Percentiles rank a stretch among this genome's conserved stretches.
phyloP scores from a whole-genome alignment of 805 yeast genomes.

The Kuraishia piskuri region DNA sequence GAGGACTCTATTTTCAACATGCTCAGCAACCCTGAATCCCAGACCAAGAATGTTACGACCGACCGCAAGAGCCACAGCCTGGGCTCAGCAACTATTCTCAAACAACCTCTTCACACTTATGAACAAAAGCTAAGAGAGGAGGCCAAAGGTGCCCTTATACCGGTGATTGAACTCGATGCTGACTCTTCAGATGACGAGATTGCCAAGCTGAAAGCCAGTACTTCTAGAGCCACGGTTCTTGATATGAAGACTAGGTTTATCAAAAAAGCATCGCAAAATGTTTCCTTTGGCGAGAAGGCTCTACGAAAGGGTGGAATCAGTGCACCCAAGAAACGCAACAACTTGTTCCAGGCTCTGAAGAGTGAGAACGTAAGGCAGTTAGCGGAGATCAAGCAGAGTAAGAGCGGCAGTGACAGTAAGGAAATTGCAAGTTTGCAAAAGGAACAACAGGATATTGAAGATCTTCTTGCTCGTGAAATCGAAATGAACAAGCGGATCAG shows the following conservation, averaged over 20 bases:
- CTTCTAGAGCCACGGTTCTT: slow-evolving; percentile 8
- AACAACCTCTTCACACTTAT: slow-evolving; percentile 1
- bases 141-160: not conserved
- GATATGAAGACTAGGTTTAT: slow-evolving; percentile 9
- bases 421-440: slow-evolving; percentile 3
- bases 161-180: slow-evolving; percentile 6
- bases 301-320: not conserved
- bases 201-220: slow-evolving; percentile 5
- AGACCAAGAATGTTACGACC: not conserved
- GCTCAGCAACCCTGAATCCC: not conserved
- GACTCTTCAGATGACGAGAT: slow-evolving; percentile 7
- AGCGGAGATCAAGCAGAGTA: not conserved
- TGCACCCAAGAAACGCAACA: not conserved
- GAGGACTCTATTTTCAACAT: not conserved
- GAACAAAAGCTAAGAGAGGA: not conserved
- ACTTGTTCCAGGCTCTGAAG: slow-evolving; percentile 1
- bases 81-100: not conserved
- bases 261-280: not conserved
- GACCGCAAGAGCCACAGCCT: not conserved
- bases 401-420: not conserved
- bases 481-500: slow-evolving; percentile 8
- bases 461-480: slow-evolving; percentile 15
- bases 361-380: slow-evolving; percentile 1
- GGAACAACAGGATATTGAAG: slow-evolving; percentile 9
- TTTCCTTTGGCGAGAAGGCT: not conserved